Evolutionary conservation across 148 eudicot species (phyloP).

Genomic region (Hydrangea macrophylla): DNA sequence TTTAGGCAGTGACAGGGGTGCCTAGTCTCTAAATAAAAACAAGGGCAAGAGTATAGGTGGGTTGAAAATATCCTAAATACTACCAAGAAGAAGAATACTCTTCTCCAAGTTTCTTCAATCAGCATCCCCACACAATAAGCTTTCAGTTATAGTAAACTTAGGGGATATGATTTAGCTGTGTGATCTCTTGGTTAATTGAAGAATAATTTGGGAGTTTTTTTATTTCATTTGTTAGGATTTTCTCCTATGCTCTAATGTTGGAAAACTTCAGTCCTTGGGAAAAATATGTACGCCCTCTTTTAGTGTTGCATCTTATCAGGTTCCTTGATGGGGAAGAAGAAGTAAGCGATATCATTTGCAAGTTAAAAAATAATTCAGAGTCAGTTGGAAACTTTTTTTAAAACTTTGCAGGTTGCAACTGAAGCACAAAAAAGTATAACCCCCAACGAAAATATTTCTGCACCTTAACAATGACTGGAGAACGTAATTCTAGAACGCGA

Average conservation of each 20-base stretch:
- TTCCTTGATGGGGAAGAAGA: background rate
- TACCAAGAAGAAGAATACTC: background rate
- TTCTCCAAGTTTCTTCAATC: background rate
- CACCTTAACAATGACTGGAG: slow-evolving; percentile 92
- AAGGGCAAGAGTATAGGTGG: too few species aligned
- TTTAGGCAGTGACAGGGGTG: background rate
- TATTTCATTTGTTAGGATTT: background rate
- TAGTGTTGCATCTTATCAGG: background rate
- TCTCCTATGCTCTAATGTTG: background rate
- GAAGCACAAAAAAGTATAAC: background rate
- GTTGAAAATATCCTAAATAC: background rate
- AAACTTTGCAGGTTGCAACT: background rate
- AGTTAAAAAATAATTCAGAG: background rate
- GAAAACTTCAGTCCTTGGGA: background rate
- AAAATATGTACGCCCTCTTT: background rate
- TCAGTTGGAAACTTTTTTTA: background rate
- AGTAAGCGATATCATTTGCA: background rate
- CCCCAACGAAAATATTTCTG: background rate
- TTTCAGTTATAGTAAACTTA: background rate
- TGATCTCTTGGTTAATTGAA: too few species aligned
- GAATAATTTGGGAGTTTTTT: background rate
- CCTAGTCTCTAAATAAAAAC: background rate
- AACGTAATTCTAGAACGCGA: slow-evolving; percentile 87
- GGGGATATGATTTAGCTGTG: background rate
- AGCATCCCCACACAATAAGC: background rate